Conservation (phyloP, 1,139 yeast species). For the Trichomonascaceae sp. region DNA sequence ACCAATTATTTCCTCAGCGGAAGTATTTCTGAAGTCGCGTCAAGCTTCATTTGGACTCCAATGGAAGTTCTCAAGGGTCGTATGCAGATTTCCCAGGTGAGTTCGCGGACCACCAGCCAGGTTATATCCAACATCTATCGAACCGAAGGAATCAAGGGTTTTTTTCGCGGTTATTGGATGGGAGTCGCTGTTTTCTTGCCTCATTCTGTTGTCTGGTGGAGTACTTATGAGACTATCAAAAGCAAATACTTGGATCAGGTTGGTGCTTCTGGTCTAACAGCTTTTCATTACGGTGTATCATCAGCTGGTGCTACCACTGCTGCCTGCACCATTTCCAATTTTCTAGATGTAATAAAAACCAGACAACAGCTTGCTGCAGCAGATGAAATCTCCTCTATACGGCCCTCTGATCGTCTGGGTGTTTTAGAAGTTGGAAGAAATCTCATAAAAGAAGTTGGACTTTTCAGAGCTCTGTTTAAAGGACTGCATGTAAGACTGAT, state of each 20-base stretch:
- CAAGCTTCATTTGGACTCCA: conserved; percentile 41
- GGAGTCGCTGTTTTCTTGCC: conserved; percentile 38
- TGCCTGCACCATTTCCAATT: conserved; percentile 37
- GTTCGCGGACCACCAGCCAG: conserved; percentile 18
- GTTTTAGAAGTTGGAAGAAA: conserved; percentile 32
- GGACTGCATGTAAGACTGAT: conserved; percentile 36
- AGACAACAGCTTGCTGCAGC: conserved; percentile 40
- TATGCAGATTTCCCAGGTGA: conserved; percentile 32
- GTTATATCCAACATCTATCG: conserved; percentile 27
- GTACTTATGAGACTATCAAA: conserved; percentile 26
- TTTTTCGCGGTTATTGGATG: conserved; percentile 42
- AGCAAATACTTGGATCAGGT: conserved; percentile 7
- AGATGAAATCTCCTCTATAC: conserved; percentile 33
- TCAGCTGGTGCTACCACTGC: conserved; percentile 36
- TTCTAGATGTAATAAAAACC: conserved; percentile 39
- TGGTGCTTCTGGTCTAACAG: conserved; percentile 18
- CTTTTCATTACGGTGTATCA: conserved; percentile 31
- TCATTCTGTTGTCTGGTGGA: conserved; percentile 40
- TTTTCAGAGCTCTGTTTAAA: conserved; percentile 33
- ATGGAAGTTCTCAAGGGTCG: conserved; percentile 42
- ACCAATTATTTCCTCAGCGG: conserved; percentile 36
- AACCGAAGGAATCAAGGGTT: conserved; percentile 36
- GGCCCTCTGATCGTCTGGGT: conserved; percentile 37
- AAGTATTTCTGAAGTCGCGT: conserved; percentile 36
- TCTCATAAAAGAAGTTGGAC: conserved; percentile 35